Evolutionary conservation across 2,329 filamentous ascomycete genomes (phyloP).

Genomic region (Ophiognomonia clavigignenti-juglandacearum): DNA sequence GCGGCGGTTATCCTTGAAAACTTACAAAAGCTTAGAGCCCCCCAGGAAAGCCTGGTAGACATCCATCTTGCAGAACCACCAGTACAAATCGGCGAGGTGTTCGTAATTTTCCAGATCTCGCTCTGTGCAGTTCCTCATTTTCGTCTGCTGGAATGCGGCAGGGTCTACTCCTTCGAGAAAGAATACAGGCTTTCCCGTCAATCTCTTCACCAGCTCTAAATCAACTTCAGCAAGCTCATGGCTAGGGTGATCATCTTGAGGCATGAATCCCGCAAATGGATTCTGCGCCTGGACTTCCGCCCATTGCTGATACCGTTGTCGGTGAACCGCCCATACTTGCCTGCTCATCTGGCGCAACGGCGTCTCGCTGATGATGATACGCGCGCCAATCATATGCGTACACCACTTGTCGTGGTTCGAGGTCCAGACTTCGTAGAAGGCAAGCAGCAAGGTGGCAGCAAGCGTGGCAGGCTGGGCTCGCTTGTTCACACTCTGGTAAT

Average conservation of each 20-base stretch:
- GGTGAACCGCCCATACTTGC: conserved; percentile 61
- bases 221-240: conserved; percentile 36
- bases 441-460: conserved; percentile 81
- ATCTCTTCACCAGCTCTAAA: conserved; percentile 33
- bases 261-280: conserved; percentile 21
- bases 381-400: conserved; percentile 80
- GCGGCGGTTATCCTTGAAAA: no score
- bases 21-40: conserved; percentile 80
- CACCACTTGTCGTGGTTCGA: conserved; percentile 96
- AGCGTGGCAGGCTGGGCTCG: conserved; percentile 75
- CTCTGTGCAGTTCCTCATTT: conserved; percentile 30
- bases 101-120: conserved; percentile 76
- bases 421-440: conserved; percentile 91
- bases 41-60: conserved; percentile 86
- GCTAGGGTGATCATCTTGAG: conserved; percentile 18
- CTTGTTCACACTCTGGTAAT: conserved; percentile 63
- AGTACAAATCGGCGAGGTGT: conserved; percentile 79
- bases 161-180: conserved; percentile 17
- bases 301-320: conserved; percentile 23
- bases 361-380: conserved; percentile 77
- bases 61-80: conserved; percentile 96
- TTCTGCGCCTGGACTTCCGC: conserved; percentile 10
- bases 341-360: conserved; percentile 70
- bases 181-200: conserved; percentile 35
- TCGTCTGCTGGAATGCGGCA: conserved; percentile 6